phyloP scores from a whole-genome alignment of 139 green algal species.

The Volvox africanus region DNA sequence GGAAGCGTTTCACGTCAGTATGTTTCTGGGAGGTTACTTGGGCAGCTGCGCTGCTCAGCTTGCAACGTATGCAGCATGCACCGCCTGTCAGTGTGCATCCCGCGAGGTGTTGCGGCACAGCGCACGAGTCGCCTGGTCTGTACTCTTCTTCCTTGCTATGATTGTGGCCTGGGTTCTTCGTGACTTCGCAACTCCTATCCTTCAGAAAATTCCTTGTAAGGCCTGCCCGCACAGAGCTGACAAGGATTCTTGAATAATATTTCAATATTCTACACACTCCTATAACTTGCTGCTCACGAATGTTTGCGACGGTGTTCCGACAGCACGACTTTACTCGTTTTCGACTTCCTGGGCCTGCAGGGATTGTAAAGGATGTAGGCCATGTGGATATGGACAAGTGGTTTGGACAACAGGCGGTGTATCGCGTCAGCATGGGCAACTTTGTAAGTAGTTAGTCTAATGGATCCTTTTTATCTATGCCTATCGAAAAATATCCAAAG shows the following conservation, averaged over 20 bases:
- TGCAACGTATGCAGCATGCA: constrained; percentile 73
- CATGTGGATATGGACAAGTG: constrained; percentile 74
- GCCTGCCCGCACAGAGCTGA: not conserved
- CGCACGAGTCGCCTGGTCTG: constrained; percentile 83
- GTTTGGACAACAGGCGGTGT: constrained; percentile 97
- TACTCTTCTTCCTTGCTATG: constrained; percentile 93
- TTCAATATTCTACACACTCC: too few species aligned
- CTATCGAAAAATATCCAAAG: too few species aligned
- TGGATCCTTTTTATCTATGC: not conserved
- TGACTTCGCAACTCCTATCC: constrained; percentile 93
- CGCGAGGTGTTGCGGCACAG: constrained; percentile 71
- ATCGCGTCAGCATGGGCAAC: constrained; percentile 94
- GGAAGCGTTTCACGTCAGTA: not conserved
- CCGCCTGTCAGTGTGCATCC: constrained; percentile 63
- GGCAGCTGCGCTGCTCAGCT: constrained; percentile 61
- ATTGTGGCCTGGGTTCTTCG: constrained; percentile 90
- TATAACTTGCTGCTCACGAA: too few species aligned
- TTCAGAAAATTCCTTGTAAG: constrained; percentile 94
- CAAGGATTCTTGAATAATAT: too few species aligned
- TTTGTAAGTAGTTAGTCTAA: constrained; percentile 74
- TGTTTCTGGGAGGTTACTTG: constrained; percentile 48
- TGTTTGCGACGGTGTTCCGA: not conserved
- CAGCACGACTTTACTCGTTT: not conserved
- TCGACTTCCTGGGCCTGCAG: constrained; percentile 39
- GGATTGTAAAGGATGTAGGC: constrained; percentile 65